Conservation (phyloP, 2,329 filamentous ascomycete species). For the Cercospora sp. region DNA sequence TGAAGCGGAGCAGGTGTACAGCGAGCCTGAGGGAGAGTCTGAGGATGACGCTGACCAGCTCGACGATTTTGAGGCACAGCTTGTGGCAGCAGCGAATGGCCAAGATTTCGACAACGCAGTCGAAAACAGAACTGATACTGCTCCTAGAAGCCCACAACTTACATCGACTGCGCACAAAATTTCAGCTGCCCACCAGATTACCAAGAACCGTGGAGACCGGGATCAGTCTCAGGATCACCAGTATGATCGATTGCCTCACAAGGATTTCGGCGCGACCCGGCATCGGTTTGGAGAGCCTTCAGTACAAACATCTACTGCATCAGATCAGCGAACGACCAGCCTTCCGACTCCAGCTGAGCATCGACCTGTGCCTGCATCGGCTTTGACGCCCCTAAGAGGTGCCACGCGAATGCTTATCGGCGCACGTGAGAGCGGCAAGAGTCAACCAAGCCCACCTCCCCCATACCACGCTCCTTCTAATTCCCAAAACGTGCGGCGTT, state of each 20-base stretch:
- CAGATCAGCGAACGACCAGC: neutral
- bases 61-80: conserved; percentile 3
- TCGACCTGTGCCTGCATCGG: neutral
- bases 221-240: neutral
- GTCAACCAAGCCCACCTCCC: neutral
- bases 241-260: neutral
- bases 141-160: neutral
- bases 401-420: neutral
- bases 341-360: neutral
- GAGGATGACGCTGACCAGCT: neutral
- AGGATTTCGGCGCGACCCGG: neutral
- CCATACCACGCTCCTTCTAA: neutral
- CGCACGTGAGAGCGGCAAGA: neutral
- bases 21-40: neutral
- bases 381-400: neutral
- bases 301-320: neutral
- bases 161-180: neutral
- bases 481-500: neutral
- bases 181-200: neutral
- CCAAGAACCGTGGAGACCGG: neutral
- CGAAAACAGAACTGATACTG: neutral
- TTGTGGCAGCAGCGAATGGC: conserved; percentile 4
- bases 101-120: neutral
- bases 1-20: neutral
- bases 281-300: neutral